A percentile compares a stretch with the other conserved stretches of the same genome.
phyloP scores from a whole-genome alignment of 1,284 basidiomycete species.

The Prillingera fragicola region DNA sequence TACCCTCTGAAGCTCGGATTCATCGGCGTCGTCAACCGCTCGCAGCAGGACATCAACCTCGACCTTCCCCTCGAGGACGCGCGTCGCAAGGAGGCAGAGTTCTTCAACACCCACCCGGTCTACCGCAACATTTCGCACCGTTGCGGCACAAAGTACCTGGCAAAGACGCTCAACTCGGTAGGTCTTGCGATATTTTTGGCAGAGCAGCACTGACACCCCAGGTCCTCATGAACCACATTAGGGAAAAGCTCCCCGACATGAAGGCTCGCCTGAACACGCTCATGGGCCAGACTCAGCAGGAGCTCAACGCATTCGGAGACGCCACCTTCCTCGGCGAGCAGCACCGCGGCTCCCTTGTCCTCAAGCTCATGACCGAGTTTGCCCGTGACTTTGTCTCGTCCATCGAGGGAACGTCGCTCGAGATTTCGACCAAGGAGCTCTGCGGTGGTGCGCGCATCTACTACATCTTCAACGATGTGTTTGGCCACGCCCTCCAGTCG shows the following conservation, averaged over 20 bases:
- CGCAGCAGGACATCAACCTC: slow-evolving; percentile 93
- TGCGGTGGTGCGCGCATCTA: slow-evolving; percentile 97
- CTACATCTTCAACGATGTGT: slow-evolving; percentile 99
- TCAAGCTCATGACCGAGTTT: slow-evolving; percentile 98
- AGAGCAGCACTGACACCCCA: slow-evolving; percentile 35
- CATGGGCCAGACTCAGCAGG: slow-evolving; percentile 98
- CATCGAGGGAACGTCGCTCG: slow-evolving; percentile 95
- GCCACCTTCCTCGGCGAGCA: slow-evolving; percentile 86
- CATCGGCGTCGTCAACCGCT: slow-evolving; percentile 94
- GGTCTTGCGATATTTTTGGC: slow-evolving; percentile 20
- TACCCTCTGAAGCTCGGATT: slow-evolving; percentile 98
- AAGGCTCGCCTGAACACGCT: slow-evolving; percentile 96
- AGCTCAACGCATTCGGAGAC: slow-evolving; percentile 93
- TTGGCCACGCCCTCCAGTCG: slow-evolving; percentile 81
- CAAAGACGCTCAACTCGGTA: slow-evolving; percentile 89
- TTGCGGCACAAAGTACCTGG: slow-evolving; percentile 91
- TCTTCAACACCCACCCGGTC: slow-evolving; percentile 82
- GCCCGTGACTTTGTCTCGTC: slow-evolving; percentile 95
- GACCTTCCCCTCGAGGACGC: slow-evolving; percentile 84
- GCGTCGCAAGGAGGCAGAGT: slow-evolving; percentile 78
- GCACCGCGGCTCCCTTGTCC: slow-evolving; percentile 80
- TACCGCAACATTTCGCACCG: slow-evolving; percentile 96
- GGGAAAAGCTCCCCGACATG: slow-evolving; percentile 99
- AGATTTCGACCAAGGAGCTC: slow-evolving; percentile 97
- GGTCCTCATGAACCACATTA: slow-evolving; percentile 96